Percentiles rank a stretch among this genome's conserved stretches.
phyloP scores from a whole-genome alignment of 352 stramenopile genomes.

The Globisporangium cystogenes region DNA sequence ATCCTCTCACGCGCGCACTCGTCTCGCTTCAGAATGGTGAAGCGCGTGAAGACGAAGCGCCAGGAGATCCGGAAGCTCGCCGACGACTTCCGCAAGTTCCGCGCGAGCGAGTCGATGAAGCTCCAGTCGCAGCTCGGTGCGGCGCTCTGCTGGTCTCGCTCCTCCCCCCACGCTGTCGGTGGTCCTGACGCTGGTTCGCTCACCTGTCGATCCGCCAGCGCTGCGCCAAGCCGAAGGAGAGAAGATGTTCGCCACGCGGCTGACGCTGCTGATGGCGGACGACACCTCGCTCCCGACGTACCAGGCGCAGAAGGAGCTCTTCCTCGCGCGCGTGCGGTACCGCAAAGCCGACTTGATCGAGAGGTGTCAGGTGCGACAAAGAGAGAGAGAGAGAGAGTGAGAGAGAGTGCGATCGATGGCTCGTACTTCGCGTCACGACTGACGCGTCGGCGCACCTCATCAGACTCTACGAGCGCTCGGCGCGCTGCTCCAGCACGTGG shows the following conservation, averaged over 20 bases:
- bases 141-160: neutral
- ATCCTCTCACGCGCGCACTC: no score
- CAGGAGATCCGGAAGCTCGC: slow-evolving; percentile 31
- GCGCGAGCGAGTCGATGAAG: slow-evolving; percentile 34
- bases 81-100: slow-evolving; percentile 43
- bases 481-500: slow-evolving; percentile 37
- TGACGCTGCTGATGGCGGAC: slow-evolving; percentile 45
- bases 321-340: slow-evolving; percentile 44
- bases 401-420: no score
- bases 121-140: slow-evolving; percentile 41
- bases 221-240: slow-evolving; percentile 58
- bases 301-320: slow-evolving; percentile 47
- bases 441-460: no score
- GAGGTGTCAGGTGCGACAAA: slow-evolving; percentile 43
- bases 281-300: slow-evolving; percentile 50
- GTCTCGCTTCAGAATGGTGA: slow-evolving; percentile 40
- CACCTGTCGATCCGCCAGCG: slow-evolving; percentile 14
- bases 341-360: slow-evolving; percentile 54
- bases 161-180: no score
- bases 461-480: slow-evolving; percentile 50
- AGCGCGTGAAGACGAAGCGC: slow-evolving; percentile 45
- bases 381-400: no score
- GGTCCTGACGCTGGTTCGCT: neutral
- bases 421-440: no score
- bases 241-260: slow-evolving; percentile 50